Conservation (phyloP, 2,329 filamentous ascomycete species). For the Beauveria medogensis region DNA sequence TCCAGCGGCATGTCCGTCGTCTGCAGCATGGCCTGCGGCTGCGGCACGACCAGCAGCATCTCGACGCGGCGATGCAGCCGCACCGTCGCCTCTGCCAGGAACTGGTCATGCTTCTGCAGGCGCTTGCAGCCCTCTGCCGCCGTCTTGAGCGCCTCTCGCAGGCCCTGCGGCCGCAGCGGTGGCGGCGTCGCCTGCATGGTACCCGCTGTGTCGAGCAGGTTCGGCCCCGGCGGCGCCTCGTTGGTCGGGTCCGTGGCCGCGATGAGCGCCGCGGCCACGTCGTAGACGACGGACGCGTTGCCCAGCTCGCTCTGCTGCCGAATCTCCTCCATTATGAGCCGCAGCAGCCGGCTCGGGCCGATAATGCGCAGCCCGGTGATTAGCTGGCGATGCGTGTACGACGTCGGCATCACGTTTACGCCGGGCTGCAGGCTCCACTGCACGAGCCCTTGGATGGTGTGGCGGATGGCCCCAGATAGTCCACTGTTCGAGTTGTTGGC, state of each 20-base stretch:
- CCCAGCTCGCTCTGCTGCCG: conserved; percentile 52
- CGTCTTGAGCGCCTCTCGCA: conserved; percentile 51
- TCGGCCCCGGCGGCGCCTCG: conserved; percentile 26
- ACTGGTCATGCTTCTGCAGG: conserved; percentile 47
- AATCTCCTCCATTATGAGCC: conserved; percentile 59
- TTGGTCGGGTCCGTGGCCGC: conserved; percentile 56
- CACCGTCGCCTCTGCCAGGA: conserved; percentile 52
- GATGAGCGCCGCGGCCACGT: conserved; percentile 60
- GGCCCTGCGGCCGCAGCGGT: conserved; percentile 42
- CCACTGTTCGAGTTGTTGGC: conserved; percentile 47
- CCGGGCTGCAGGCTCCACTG: conserved; percentile 57
- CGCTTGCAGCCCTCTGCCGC: conserved; percentile 50
- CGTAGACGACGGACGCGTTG: conserved; percentile 54
- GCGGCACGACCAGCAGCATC: conserved; percentile 47
- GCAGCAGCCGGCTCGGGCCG: conserved; percentile 52
- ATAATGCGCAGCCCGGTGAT: conserved; percentile 52
- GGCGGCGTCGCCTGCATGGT: conserved; percentile 23
- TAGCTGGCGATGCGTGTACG: conserved; percentile 66
- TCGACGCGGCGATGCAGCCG: conserved; percentile 58
- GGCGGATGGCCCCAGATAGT: conserved; percentile 48
- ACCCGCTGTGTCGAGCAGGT: conserved; percentile 26
- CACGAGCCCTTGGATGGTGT: conserved; percentile 54
- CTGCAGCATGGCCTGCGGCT: conserved; percentile 34
- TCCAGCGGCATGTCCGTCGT: conserved; percentile 32
- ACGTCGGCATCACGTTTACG: conserved; percentile 48